Base-by-base conservation (phyloP, 140 eudicot genomes). In the Flaveria floridana region DNA sequence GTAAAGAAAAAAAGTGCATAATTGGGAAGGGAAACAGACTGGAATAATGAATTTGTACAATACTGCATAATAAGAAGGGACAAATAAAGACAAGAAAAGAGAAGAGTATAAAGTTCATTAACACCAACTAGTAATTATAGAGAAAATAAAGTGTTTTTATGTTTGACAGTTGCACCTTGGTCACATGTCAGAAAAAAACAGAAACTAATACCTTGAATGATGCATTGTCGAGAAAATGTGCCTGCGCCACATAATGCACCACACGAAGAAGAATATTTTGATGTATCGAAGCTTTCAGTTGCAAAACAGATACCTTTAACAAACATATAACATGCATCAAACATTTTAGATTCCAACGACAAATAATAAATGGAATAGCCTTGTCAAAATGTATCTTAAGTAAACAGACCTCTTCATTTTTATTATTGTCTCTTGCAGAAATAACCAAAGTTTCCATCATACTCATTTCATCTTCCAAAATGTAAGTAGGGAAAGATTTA, bases 181-280 rank as follows among this genome's bases (percentile, higher is more conserved):
- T 25, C 18, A 56, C 2, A 61, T 61, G 41, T 25, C 66, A 12
- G 2, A 12, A 25, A 61, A 23, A 25, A 4, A 37, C 66, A 61
- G 14, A 15, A 71, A 71, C 28, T 48, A 44, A 71, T 58, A 91
- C 97, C 87, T 64, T 62, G 68, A 95, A 91, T 16, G 96, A 86
- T 14, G 78, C 44, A 53, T 79, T 78, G 69, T 87, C 89, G 80
- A 95, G 78, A 68, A 87, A 85, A 68, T 70, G 85, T 11, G 90
- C 76, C 21, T 79, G 83, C 10, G 89, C 84, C 53, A 78, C 86
- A 74, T 85, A 80, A 79, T 87, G 80, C 75, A 80, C 84, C 34
- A 89, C 84, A 16, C 86, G 94, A 34, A 37, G 83, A 50, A 95
- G 89, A 68, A 84, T 53, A 82, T 82, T 85, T 70, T 81, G 80